Conservation (phyloP, 306 rosid genomes). For the Rubus idaeus region DNA sequence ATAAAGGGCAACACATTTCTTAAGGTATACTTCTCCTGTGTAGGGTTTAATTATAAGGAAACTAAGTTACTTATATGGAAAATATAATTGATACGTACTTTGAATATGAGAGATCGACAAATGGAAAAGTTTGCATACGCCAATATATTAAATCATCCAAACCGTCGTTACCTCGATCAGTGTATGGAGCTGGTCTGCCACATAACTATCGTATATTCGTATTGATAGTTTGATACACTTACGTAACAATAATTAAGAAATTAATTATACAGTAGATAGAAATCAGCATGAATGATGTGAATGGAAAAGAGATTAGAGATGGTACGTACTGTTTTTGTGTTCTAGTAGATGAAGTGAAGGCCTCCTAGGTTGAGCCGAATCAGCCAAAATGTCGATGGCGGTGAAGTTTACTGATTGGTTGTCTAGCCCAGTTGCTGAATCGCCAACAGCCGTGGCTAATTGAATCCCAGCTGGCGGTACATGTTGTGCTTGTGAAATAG, state of each 20-base stretch:
- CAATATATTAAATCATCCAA: no score
- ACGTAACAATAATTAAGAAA: background rate
- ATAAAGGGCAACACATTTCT: background rate
- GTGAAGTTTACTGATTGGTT: background rate
- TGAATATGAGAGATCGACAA: no score
- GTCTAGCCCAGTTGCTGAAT: background rate
- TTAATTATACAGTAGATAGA: background rate
- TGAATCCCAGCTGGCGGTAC: background rate
- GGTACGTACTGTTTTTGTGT: background rate
- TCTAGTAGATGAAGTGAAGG: background rate
- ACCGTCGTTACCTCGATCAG: no score
- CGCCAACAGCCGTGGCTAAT: background rate
- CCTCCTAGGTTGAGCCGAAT: background rate
- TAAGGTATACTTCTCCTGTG: background rate
- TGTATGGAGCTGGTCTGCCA: background rate
- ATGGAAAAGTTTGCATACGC: background rate
- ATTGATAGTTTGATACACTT: no score
- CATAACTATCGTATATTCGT: no score
- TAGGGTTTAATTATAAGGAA: background rate
- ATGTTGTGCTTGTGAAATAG: background rate
- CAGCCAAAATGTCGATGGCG: background rate
- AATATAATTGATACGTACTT: background rate
- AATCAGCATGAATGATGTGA: background rate
- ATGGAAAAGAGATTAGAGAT: background rate
- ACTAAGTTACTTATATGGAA: background rate